Evolutionary conservation across 2,329 filamentous ascomycete genomes (phyloP).

Genomic region (Westerdykella ornata): DNA sequence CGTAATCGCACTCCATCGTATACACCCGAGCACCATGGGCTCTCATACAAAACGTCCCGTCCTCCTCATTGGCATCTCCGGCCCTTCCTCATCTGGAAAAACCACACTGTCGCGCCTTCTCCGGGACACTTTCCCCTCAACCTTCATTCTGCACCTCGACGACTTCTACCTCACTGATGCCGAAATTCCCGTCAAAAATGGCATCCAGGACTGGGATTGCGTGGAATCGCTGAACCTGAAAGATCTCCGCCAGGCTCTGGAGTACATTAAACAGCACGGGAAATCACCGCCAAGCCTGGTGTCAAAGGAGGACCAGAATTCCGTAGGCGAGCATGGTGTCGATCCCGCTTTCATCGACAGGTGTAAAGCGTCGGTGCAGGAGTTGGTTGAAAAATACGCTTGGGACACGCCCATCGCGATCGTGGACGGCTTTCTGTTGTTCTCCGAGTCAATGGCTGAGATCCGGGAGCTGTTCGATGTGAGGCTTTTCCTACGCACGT

Average conservation of each 20-base stretch:
- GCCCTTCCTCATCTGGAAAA: slow-evolving; percentile 89
- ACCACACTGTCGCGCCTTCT: slow-evolving; percentile 85
- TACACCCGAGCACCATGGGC: no score
- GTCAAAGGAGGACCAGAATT: slow-evolving; percentile 56
- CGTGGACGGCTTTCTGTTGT: slow-evolving; percentile 85
- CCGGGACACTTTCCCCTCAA: slow-evolving; percentile 65
- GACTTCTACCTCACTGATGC: slow-evolving; percentile 86
- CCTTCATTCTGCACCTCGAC: slow-evolving; percentile 87
- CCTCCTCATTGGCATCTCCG: slow-evolving; percentile 73
- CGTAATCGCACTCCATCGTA: no score
- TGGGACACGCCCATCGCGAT: slow-evolving; percentile 48
- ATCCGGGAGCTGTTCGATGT: slow-evolving; percentile 61
- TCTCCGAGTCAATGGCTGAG: slow-evolving; percentile 50
- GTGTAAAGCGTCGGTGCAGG: background rate
- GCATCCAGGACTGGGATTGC: slow-evolving; percentile 85
- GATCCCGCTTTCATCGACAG: slow-evolving; percentile 28
- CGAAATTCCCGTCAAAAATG: slow-evolving; percentile 51
- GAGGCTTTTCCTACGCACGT: slow-evolving; percentile 68
- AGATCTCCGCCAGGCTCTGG: slow-evolving; percentile 59
- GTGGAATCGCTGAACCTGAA: slow-evolving; percentile 67
- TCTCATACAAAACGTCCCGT: slow-evolving; percentile 10
- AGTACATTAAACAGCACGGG: slow-evolving; percentile 64
- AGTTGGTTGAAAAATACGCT: slow-evolving; percentile 2
- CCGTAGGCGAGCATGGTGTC: slow-evolving; percentile 40
- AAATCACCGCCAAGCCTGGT: slow-evolving; percentile 48